phyloP scores from a whole-genome alignment of 805 yeast genomes.

The Saccharomycopsis schoenii region DNA sequence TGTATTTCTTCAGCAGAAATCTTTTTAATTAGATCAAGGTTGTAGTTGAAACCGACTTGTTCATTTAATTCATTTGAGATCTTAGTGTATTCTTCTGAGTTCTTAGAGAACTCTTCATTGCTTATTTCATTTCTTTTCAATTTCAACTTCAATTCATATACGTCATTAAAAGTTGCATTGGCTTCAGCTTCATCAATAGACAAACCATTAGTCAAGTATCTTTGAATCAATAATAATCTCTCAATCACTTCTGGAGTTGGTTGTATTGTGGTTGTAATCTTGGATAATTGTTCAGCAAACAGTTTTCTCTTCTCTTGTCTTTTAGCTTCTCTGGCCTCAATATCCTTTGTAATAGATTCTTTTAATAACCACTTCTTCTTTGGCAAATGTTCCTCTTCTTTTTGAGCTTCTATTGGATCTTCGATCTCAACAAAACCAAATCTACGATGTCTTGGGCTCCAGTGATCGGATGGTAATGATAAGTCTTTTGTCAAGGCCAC shows the following conservation, averaged over 20 bases:
- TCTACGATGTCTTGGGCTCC: conserved; percentile 79
- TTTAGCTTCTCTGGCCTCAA: conserved; percentile 32
- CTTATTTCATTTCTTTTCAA: conserved; percentile 30
- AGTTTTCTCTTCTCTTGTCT: conserved; percentile 26
- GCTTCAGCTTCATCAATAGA: conserved; percentile 44
- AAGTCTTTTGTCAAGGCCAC: conserved; percentile 60
- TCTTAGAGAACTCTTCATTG: conserved; percentile 22
- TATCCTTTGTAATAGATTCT: conserved; percentile 37
- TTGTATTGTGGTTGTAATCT: conserved; percentile 24
- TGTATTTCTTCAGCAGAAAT: conserved; percentile 26
- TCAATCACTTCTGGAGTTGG: conserved; percentile 32
- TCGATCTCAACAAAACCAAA: conserved; percentile 57
- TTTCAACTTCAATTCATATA: conserved; percentile 35
- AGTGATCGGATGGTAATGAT: conserved; percentile 78
- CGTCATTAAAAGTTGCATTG: conserved; percentile 44
- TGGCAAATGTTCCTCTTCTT: conserved; percentile 51
- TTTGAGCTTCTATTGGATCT: conserved; percentile 39
- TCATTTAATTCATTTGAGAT: conserved; percentile 33
- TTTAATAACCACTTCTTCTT: conserved; percentile 57
- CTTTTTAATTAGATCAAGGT: conserved; percentile 29
- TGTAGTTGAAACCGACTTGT: conserved; percentile 35
- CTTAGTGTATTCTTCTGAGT: conserved; percentile 26
- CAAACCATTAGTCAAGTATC: conserved; percentile 51
- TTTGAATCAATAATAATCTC: conserved; percentile 46
- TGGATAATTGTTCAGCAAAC: conserved; percentile 27